Evolutionary conservation across 139 green algal genomes (phyloP), one percentile per base, ranked within the genome.

Genomic region (Haematococcus sp.): DNA sequence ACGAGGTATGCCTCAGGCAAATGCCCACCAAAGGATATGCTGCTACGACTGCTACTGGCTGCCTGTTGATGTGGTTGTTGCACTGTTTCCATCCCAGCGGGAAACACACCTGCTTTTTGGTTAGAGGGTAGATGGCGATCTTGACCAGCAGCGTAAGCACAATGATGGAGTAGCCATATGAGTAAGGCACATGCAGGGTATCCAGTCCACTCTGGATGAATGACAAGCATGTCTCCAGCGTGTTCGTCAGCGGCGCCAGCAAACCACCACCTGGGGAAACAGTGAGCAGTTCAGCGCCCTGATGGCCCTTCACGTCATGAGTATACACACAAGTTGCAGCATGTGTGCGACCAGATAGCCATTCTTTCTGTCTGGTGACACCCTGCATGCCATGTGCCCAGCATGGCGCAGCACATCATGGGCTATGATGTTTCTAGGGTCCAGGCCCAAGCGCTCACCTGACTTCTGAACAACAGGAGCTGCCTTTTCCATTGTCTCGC

Each of bases 91-190:
- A 27, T 61, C 23, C 22, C n/a, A 61, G 54, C 54, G 4, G 7
- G 22, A 61, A 49, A 7, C 40, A 49, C 7, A 87, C 86, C 86
- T 95, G 90, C 60, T 91, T 83, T 78, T 91, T 93, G 4, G 87
- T 91, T 27, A 95, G 71, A 19, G 90, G 90, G 51, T 86, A 88
- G 2, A 84, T 91, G 16, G 78, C 54, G 15, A 86, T 46, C 79
- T 93, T 94, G 11, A 93, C 87, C 23, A 91, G 20, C 0, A 91
- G 33, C 1, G 90, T 95, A 0, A 95, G 81, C 43, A 86, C 43
- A n/a, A 95, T 87, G 79, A 95, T 95, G 3, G 89, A 89, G 72
- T 87, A 95, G 34, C 90, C 90, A 43, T 91, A 94, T 15, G 80
- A 86, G 84, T 95, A 92, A 0, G 90, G 93, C 86, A 72, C 66